A percentile compares a stretch with the other conserved stretches of the same genome.
These are phyloP conservation scores for Eudorina sp. DNA, from an alignment of 139 green algal genomes.

Conservation along the genomic window DNA sequence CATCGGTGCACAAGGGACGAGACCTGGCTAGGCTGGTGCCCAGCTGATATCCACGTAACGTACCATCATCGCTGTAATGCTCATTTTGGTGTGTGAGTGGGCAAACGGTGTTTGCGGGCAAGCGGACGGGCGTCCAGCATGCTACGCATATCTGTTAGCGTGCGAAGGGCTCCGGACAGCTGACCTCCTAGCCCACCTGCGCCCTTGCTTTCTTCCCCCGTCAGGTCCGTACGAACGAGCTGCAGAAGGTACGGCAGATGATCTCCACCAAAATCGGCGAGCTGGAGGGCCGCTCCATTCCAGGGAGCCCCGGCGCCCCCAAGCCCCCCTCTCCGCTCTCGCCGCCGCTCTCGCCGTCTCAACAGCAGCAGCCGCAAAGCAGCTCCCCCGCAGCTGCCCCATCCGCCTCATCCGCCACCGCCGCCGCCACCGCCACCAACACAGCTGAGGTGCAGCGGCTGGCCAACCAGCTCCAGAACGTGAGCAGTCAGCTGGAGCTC, in stretches of 20 bases:
- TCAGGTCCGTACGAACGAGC: constrained; percentile 38
- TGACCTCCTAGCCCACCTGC: no score
- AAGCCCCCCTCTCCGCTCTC: background rate
- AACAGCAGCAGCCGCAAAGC: no score
- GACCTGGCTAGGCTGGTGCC: no score
- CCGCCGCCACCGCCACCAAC: background rate
- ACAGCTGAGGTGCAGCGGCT: background rate
- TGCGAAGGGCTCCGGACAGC: no score
- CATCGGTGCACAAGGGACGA: no score
- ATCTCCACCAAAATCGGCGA: constrained; percentile 24
- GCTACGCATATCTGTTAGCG: no score
- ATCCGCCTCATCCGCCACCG: background rate
- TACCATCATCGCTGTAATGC: no score
- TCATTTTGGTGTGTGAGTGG: no score
- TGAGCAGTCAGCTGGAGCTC: background rate
- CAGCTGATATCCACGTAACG: no score
- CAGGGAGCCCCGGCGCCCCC: background rate
- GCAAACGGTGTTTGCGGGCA: no score
- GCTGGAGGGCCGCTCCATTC: background rate
- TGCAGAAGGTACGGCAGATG: constrained; percentile 20
- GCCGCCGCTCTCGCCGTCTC: background rate
- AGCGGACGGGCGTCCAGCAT: no score
- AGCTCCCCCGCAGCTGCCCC: background rate
- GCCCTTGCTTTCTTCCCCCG: no score
- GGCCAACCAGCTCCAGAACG: constrained; percentile 1